Base-by-base conservation (phyloP, 169 alveolate genomes). In the Eimeria zaria region DNA sequence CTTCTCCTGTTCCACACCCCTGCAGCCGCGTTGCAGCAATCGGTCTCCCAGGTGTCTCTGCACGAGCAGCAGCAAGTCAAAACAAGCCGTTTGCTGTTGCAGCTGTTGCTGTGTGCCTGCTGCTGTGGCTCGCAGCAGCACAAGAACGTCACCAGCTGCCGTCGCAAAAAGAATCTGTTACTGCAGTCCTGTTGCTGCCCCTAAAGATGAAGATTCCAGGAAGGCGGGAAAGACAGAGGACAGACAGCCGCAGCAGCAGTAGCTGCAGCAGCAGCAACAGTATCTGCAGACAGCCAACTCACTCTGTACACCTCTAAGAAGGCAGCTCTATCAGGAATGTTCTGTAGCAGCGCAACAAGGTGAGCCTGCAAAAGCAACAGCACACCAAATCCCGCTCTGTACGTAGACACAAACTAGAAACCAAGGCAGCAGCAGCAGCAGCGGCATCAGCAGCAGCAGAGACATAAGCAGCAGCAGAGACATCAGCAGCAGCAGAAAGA, bases 301-400 rank as follows among this genome's bases (percentile, higher is more conserved):
- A 80, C 89, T 46, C 89, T 80, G 89, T 80, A 80, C 11, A 36
- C 48, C 67, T 46, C 89, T 11, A 80, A 41, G 44, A 80, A 80
- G 89, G 67, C 67, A 48, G 89, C 89, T 44, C 67, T 80, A 46
- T 80, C 89, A 14, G 89, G 69, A 44, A 80, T 44, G 36, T 80
- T 80, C 64, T 80, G 89, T 33, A 80, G 89, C 89, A 80, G 64
- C 30, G 89, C 89, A 22, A 80, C 89, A 46, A 80, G 67, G 69
- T 80, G 64, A 16, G 44, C 67, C 87, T 76, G 89, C 89, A 48
- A 39, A 62, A 80, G 73, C 67, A 81, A 51, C 55, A 46, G 62
- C 88, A 78, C 60, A n/a, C 1, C 83, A 71, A n/a, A n/a, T n/a
- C n/a, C n/a, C n/a, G n/a, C n/a, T n/a, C n/a, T n/a, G n/a, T n/a